Percentiles rank a stretch among this genome's conserved stretches.
Evolutionary conservation across 139 green algal genomes (phyloP).

Genomic region (Coelastrella sp.): DNA sequence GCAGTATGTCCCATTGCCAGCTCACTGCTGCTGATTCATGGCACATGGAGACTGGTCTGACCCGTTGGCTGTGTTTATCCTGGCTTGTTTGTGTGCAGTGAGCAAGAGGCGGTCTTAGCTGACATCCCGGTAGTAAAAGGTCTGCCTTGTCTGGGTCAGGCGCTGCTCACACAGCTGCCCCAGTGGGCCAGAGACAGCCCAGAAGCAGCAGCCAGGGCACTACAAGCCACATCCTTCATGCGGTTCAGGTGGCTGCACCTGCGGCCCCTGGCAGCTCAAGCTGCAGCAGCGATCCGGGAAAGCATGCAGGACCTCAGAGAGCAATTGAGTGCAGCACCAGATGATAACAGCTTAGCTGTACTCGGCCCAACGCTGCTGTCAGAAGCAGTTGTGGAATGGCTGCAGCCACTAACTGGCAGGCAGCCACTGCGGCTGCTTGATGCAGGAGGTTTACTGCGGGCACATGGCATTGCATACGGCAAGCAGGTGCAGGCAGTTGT

Average conservation of each 20-base stretch:
- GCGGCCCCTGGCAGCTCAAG: background rate
- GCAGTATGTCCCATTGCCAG: too few species aligned
- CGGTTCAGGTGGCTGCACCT: constrained; percentile 8
- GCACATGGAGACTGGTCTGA: background rate
- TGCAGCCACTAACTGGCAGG: background rate
- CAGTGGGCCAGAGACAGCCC: background rate
- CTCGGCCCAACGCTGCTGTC: background rate
- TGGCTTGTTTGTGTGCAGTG: background rate
- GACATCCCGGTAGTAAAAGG: background rate
- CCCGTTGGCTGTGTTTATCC: background rate
- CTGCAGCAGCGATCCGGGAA: background rate
- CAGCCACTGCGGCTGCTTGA: background rate
- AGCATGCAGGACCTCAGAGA: background rate
- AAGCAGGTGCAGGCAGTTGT: background rate
- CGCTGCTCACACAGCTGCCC: background rate
- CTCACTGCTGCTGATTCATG: background rate
- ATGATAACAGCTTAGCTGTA: background rate
- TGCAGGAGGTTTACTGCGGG: background rate
- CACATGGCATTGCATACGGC: background rate
- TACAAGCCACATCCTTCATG: background rate
- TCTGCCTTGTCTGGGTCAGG: background rate
- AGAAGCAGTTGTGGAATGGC: background rate
- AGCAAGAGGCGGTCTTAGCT: background rate
- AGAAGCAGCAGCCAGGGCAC: background rate
- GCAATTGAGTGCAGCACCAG: background rate